Conservation (phyloP, 108 stramenopile species). For the Schizochytrium sp. region DNA sequence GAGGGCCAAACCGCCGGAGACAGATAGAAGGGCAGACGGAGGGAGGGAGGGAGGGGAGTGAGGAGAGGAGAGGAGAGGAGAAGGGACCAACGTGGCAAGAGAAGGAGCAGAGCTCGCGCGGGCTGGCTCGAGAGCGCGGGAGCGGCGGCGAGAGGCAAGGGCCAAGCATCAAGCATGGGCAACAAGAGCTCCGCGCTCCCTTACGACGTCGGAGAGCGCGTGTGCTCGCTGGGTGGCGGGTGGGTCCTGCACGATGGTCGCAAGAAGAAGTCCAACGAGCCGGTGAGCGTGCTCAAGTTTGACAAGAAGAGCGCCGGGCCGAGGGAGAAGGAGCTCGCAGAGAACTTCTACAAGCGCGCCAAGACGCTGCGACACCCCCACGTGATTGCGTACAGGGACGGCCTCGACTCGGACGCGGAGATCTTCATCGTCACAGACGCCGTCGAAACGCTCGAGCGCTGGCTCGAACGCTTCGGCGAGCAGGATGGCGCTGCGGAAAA, state of each 20-base stretch:
- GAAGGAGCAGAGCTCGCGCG: no score
- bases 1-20: no score
- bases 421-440: background rate
- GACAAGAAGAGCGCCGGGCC: background rate
- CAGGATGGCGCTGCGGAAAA: background rate
- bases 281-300: background rate
- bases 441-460: background rate
- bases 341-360: background rate
- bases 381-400: background rate
- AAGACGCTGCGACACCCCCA: conserved; percentile 5
- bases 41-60: no score
- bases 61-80: no score
- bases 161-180: background rate
- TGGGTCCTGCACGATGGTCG: conserved; percentile 1
- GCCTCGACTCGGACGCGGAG: background rate
- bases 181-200: conserved; percentile 13
- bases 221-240: background rate
- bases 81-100: no score
- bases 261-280: background rate
- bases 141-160: no score
- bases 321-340: background rate
- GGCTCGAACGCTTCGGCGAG: background rate
- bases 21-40: no score
- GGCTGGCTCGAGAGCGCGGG: no score
- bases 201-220: conserved; percentile 1